Conservation (phyloP, 257 asterid genomes). For the Scutellaria baicalensis region DNA sequence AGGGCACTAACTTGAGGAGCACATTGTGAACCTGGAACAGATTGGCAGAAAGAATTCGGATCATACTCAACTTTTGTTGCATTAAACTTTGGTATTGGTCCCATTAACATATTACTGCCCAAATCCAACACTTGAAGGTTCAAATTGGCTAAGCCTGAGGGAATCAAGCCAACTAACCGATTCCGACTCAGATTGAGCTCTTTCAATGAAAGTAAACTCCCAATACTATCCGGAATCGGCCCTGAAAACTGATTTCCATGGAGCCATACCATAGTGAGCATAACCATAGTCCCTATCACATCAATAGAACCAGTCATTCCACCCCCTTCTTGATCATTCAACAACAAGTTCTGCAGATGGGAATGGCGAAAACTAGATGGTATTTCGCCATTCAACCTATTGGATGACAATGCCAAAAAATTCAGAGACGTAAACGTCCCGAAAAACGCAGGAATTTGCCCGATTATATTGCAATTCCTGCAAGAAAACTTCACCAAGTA, state of each 20-base stretch:
- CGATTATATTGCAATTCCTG: conserved; percentile 48
- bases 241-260: conserved; percentile 69
- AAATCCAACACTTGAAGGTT: conserved; percentile 42
- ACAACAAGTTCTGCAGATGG: conserved; percentile 51
- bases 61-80: conserved; percentile 27
- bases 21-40: conserved; percentile 45
- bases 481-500: conserved; percentile 65
- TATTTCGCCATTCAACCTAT: conserved; percentile 41
- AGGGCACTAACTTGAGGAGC: conserved; percentile 59
- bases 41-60: conserved; percentile 61
- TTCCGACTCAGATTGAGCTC: conserved; percentile 51
- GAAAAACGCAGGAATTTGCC: conserved; percentile 52
- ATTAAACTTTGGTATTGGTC: conserved; percentile 57
- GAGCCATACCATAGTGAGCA: conserved; percentile 40
- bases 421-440: conserved; percentile 55
- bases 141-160: conserved; percentile 43
- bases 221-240: conserved; percentile 55
- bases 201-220: conserved; percentile 37
- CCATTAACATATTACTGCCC: conserved; percentile 72
- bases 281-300: conserved; percentile 45
- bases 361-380: conserved; percentile 48
- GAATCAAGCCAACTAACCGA: conserved; percentile 60
- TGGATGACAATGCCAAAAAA: conserved; percentile 38
- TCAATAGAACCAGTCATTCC: conserved; percentile 51
- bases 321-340: conserved; percentile 56